Conservation (phyloP, 2,329 filamentous ascomycete species). For the Colletotrichum sp. region DNA sequence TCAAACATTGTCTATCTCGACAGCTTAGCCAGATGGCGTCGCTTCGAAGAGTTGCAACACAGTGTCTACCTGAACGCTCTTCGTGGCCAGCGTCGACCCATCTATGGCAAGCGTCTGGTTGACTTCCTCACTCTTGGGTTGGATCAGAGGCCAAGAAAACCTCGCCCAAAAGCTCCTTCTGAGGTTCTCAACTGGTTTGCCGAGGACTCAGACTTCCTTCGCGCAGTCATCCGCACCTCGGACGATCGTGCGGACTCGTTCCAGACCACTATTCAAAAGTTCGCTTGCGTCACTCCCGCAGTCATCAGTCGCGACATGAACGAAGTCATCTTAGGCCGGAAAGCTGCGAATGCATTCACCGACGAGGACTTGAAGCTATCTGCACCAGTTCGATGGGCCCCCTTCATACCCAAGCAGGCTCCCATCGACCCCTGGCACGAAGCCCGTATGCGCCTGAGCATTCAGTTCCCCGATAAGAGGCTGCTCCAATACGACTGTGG, state of each 20-base stretch:
- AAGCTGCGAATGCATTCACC: conserved; percentile 61
- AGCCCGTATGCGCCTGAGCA: conserved; percentile 87
- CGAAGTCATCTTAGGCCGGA: conserved; percentile 67
- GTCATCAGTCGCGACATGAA: conserved; percentile 83
- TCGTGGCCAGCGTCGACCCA: conserved; percentile 78
- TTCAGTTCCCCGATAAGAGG: conserved; percentile 95
- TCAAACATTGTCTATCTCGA: conserved; percentile 77
- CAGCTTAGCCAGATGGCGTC: conserved; percentile 69
- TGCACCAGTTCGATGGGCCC: conserved; percentile 58
- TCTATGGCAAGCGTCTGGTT: conserved; percentile 84
- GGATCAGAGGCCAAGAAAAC: conserved; percentile 62
- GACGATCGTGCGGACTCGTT: conserved; percentile 74
- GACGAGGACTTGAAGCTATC: conserved; percentile 63
- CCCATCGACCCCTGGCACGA: conserved; percentile 88
- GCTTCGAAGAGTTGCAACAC: conserved; percentile 80
- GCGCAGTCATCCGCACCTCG: conserved; percentile 74
- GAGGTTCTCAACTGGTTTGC: conserved; percentile 78
- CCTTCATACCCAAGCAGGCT: conserved; percentile 60
- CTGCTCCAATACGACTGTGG: conserved; percentile 98
- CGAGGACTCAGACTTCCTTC: conserved; percentile 68
- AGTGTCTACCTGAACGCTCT: conserved; percentile 82
- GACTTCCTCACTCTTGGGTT: conserved; percentile 72
- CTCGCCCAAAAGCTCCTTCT: conserved; percentile 64
- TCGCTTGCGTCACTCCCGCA: conserved; percentile 89
- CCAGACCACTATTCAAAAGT: conserved; percentile 81